phyloP scores from a whole-genome alignment of 208 protist species.

The Acanthamoeba lugdunensis region DNA sequence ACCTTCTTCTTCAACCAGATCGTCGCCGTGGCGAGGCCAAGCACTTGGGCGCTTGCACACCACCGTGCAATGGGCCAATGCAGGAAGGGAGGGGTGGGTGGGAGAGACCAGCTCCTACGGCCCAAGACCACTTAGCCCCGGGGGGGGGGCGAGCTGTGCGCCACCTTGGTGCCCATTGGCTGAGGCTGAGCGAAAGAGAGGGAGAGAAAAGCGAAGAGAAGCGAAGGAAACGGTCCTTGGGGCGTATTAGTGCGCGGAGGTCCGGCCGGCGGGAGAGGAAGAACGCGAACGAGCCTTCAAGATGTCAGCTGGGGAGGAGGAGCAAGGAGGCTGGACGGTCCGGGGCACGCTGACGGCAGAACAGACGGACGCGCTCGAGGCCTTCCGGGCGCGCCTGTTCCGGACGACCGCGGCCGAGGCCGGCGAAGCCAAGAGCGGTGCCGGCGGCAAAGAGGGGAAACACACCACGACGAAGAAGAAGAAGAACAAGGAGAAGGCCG shows the following conservation, averaged over 20 bases:
- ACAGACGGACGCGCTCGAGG: constrained; percentile 38
- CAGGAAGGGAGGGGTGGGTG: too few relatives aligned
- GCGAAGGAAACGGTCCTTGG: background rate
- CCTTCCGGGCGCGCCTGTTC: constrained; percentile 31
- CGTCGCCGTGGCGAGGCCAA: too few relatives aligned
- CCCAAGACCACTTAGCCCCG: too few relatives aligned
- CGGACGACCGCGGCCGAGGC: background rate
- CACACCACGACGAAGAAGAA: background rate
- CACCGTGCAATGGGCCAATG: too few relatives aligned
- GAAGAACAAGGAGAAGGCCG: background rate
- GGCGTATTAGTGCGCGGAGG: background rate
- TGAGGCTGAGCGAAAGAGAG: too few relatives aligned
- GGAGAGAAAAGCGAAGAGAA: background rate
- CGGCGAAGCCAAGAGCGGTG: background rate
- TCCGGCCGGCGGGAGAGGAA: background rate
- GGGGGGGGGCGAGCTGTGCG: too few relatives aligned
- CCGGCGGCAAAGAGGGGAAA: background rate
- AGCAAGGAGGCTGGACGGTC: background rate
- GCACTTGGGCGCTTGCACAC: too few relatives aligned
- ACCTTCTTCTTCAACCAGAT: too few relatives aligned
- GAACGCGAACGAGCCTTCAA: background rate
- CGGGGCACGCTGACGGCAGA: constrained; percentile 14
- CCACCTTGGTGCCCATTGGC: too few relatives aligned
- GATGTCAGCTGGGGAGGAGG: background rate
- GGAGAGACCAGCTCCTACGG: too few relatives aligned